Evolutionary conservation across 1,139 yeast species (phyloP).

Genomic region (Hanseniaspora uvarum): DNA sequence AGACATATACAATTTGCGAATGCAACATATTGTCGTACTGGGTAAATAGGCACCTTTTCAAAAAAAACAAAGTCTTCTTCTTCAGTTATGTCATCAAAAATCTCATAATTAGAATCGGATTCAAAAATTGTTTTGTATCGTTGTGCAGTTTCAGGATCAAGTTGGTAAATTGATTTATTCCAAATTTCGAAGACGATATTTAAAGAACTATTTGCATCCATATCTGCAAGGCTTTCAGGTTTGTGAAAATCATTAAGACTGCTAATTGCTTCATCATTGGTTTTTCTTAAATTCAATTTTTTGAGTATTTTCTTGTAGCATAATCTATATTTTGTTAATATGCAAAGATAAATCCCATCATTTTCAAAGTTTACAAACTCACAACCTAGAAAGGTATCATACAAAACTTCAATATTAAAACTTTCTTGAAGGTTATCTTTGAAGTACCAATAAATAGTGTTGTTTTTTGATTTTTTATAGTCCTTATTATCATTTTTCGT

Average conservation of each 20-base stretch:
- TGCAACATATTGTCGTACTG: neutral
- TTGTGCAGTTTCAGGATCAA: neutral
- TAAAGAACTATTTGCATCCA: neutral
- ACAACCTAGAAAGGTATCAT: neutral
- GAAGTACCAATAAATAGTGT: neutral
- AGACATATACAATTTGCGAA: neutral
- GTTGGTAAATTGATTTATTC: neutral
- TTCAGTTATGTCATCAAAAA: neutral
- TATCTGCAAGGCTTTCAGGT: neutral
- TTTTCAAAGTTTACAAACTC: neutral
- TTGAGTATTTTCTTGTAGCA: neutral
- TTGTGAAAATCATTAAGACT: neutral
- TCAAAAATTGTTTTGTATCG: neutral
- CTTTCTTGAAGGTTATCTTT: neutral
- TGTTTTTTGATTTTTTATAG: neutral
- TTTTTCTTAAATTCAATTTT: neutral
- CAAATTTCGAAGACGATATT: neutral
- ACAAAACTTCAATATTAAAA: neutral
- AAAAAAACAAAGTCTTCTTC: neutral
- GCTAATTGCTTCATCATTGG: too few relatives aligned
- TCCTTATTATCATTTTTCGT: neutral
- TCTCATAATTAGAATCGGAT: neutral
- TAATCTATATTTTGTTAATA: neutral
- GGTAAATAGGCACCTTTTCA: neutral
- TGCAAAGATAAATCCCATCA: neutral